These are phyloP conservation scores for Vigna mungo DNA, from an alignment of 306 rosid genomes.

Conservation along the genomic window DNA sequence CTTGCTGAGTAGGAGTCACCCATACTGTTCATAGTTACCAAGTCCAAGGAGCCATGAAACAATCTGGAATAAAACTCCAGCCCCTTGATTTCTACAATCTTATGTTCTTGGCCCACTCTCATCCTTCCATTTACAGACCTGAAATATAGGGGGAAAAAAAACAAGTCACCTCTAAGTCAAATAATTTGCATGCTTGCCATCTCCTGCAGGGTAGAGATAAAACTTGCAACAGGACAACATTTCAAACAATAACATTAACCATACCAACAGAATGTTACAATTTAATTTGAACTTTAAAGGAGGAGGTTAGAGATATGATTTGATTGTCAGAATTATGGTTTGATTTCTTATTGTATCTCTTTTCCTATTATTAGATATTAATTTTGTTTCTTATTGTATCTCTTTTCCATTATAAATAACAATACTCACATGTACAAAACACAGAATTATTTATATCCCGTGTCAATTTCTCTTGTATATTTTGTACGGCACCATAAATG, in stretches of 20 bases:
- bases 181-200: background rate
- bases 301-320: background rate
- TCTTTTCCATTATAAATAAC: too few species aligned
- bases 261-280: conserved; percentile 10
- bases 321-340: too few species aligned
- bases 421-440: too few species aligned
- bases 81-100: conserved; percentile 72
- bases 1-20: conserved; percentile 44
- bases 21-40: conserved; percentile 50
- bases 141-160: conserved; percentile 45
- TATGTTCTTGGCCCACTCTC: conserved; percentile 70
- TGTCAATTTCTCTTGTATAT: background rate
- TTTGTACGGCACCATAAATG: background rate
- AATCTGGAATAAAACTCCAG: conserved; percentile 81
- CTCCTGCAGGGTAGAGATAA: background rate
- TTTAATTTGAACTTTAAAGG: conserved; percentile 8
- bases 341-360: too few species aligned
- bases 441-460: too few species aligned
- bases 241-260: conserved; percentile 22
- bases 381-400: too few species aligned
- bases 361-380: too few species aligned
- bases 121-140: conserved; percentile 69
- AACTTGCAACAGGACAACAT: conserved; percentile 26
- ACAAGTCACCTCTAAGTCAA: conserved; percentile 37
- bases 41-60: conserved; percentile 55